Evolutionary conservation across 2,329 filamentous ascomycete genomes (phyloP).

Genomic region (Cercospora sp.): DNA sequence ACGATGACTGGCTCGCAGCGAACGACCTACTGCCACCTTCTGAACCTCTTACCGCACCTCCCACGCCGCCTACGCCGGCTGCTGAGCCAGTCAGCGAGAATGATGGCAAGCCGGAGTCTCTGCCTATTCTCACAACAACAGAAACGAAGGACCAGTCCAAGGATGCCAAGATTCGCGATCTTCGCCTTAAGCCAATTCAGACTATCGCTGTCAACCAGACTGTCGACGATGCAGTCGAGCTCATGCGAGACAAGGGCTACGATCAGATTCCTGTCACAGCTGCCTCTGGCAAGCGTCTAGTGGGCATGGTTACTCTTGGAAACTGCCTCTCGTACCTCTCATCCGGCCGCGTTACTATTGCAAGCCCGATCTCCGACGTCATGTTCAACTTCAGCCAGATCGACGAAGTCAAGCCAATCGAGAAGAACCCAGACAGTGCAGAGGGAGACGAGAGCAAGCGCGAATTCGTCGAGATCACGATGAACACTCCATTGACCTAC

Average conservation of each 20-base stretch:
- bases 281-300: constrained; percentile 66
- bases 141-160: constrained; percentile 66
- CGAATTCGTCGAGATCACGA: constrained; percentile 90
- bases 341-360: constrained; percentile 71
- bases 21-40: constrained; percentile 80
- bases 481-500: constrained; percentile 78
- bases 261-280: constrained; percentile 92
- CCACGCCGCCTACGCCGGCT: constrained; percentile 39
- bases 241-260: constrained; percentile 97
- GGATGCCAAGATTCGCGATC: constrained; percentile 74
- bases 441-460: constrained; percentile 49
- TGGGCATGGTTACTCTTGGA: constrained; percentile 90
- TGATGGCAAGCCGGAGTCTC: constrained; percentile 21
- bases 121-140: constrained; percentile 41
- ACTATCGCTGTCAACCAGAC: constrained; percentile 70
- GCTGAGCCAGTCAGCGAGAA: constrained; percentile 29
- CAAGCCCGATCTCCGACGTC: constrained; percentile 75
- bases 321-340: constrained; percentile 92
- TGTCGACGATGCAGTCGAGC: constrained; percentile 89
- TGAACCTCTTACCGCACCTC: constrained; percentile 47
- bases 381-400: constrained; percentile 96
- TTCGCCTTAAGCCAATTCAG: constrained; percentile 90
- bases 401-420: constrained; percentile 87
- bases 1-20: constrained; percentile 97
- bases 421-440: constrained; percentile 59